Evolutionary conservation across 257 asterid species (phyloP), one percentile per base, ranked within the genome.

Genomic region (Fraxinus quadrangulata): DNA sequence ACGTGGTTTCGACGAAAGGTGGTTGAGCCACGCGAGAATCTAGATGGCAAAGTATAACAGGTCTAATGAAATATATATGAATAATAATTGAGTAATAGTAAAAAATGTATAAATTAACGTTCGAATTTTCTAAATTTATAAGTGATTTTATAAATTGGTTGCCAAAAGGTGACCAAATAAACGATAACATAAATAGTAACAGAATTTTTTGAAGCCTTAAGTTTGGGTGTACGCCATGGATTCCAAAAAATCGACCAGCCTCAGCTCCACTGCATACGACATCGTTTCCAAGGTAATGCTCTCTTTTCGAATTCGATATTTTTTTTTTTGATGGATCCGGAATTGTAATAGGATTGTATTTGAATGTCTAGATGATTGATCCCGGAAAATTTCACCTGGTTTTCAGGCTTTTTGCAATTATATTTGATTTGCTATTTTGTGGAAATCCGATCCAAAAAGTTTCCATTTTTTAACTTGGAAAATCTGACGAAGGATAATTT

Each of bases 171-270:
- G 36, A 0, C 36, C 36, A 39, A 39, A 11, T 9, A 39, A 39
- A 39, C 45, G 45, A 6, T 37, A 6, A 7, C 42, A 37, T 37
- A 37, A 0, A 37, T 37, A 37, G 10, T 1, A 8, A 37, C 30
- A 24, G 1, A 61, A 61, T 23, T 21, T 14, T 24, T 81, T 70
- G 77, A 61, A 49, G 45, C 80, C 76, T 21, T 14, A 0, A 8
- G 28, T 63, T 33, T 10, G 72, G 78, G 77, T 49, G 81, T 81
- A 67, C 78, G 28, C 83, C 13, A 87, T 87, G 91, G 85, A 71
- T 83, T 70, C 75, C 77, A 72, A 83, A 65, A 76, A 74, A 80
- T 80, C 89, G 80, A 76, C 73, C 81, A 36, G 78, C 81, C 77
- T 81, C 74, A 75, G 80, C 74, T 47, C 83, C 56, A 13, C 49